phyloP scores from a whole-genome alignment of 2,329 filamentous ascomycete genomes.

The Xylariaceae sp. region DNA sequence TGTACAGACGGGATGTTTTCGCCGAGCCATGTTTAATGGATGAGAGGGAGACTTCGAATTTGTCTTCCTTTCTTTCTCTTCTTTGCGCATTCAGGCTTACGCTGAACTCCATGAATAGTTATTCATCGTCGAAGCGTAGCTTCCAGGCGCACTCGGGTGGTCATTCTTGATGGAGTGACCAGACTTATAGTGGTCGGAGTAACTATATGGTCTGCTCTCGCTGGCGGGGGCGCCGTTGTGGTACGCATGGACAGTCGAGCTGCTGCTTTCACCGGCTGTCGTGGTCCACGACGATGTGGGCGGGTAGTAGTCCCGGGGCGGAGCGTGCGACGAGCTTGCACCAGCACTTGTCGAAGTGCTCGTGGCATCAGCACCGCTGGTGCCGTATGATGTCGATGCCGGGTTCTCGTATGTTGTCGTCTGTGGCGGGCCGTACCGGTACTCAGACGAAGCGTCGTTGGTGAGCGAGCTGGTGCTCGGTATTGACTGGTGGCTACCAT shows the following conservation, averaged over 20 bases:
- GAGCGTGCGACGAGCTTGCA: constrained; percentile 22
- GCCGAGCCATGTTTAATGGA: constrained; percentile 2
- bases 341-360: constrained; percentile 9
- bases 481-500: constrained; percentile 49
- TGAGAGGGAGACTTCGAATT: constrained; percentile 4
- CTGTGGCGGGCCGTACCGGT: constrained; percentile 48
- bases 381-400: constrained; percentile 19
- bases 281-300: constrained; percentile 48
- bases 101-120: constrained; percentile 56
- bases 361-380: constrained; percentile 13
- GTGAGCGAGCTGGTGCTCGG: constrained; percentile 46
- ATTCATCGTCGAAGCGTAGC: constrained; percentile 46
- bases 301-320: constrained; percentile 50
- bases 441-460: constrained; percentile 48
- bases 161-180: constrained; percentile 34
- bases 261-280: constrained; percentile 42
- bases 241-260: constrained; percentile 41
- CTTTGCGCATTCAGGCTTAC: constrained; percentile 23
- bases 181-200: constrained; percentile 45
- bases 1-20: constrained; percentile 16
- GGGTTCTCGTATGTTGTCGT: constrained; percentile 19
- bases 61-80: neutral
- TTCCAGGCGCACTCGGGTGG: constrained; percentile 36
- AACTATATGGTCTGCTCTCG: constrained; percentile 46
- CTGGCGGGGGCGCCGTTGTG: constrained; percentile 32